Evolutionary conservation across 2,329 filamentous ascomycete species (phyloP), one percentile per base, ranked within the genome.

Genomic region (Colletotrichum cereale): DNA sequence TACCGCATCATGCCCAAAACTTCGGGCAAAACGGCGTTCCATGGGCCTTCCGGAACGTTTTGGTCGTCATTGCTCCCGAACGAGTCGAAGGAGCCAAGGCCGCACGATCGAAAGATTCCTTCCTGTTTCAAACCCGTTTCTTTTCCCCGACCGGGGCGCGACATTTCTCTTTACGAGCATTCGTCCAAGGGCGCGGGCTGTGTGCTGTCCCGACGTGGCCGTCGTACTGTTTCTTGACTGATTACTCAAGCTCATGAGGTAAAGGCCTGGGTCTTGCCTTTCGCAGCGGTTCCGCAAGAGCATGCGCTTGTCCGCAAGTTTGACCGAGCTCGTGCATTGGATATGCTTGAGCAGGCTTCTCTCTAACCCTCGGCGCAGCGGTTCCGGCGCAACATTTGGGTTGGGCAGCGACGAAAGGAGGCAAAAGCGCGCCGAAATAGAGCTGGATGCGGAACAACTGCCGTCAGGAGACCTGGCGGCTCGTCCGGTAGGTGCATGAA

Each of bases 11-110:
- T 55, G 24, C 34, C 21, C 47, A 52, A 50, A 10, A 34, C 16
- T 14, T 52, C 24, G 47, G 60, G 26, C 7, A 50, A 4, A 52
- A 36, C 36, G 34, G 48, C 56, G 48, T 71, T 67, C 64, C 64
- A 71, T 67, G 64, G 65, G 65, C 42, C 47, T 71, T 71, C 68
- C 64, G 68, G 64, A 71, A 71, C 68, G 68, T 71, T 53, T 67
- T 62, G 56, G 57, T 71, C 56, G 16, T 64, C 57, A 31, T 47
- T 31, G 44, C 64, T 57, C 44, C 57, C 52, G 50, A 58, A 57
- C 38, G 57, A 67, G 57, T 62, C 63, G 56, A 40, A 21, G 44
- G 21, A 24, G 24, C 40, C 36, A 31, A 36, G 36, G 18, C 40
- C n/a, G 57, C 65, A 38, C 57, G 50, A 58, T 48, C 29, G 26